Conservation (phyloP, 108 stramenopile genomes). For the Epipyxis sp. region DNA sequence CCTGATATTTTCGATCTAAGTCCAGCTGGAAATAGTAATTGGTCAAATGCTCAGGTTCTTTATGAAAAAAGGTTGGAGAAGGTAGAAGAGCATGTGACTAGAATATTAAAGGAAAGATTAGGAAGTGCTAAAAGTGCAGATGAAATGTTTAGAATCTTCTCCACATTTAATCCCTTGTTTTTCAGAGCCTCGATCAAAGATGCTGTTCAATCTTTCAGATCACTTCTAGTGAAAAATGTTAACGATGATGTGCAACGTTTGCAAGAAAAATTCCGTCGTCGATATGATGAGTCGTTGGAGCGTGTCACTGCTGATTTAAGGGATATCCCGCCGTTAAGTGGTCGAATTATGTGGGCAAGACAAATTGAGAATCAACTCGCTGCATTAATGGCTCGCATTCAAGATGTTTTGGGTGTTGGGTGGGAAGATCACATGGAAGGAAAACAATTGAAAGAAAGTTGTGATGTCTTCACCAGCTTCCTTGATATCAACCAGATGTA, state of each 20-base stretch:
- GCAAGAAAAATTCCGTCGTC: conserved; percentile 81
- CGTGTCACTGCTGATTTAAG: conserved; percentile 67
- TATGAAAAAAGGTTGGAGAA: conserved; percentile 42
- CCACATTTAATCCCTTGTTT: conserved; percentile 86
- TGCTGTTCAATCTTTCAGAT: conserved; percentile 89
- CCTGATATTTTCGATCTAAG: background rate
- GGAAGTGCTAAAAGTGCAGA: conserved; percentile 73
- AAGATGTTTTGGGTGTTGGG: conserved; percentile 84
- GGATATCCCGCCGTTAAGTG: conserved; percentile 89
- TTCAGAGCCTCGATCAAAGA: conserved; percentile 79
- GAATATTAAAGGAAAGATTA: conserved; percentile 44
- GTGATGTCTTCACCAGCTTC: conserved; percentile 85
- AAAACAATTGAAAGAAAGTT: conserved; percentile 77
- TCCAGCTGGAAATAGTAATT: background rate
- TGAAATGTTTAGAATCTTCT: conserved; percentile 94
- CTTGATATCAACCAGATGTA: conserved; percentile 80
- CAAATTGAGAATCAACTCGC: conserved; percentile 94
- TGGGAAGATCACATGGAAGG: conserved; percentile 95
- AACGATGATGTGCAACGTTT: conserved; percentile 77
- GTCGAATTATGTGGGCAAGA: conserved; percentile 95
- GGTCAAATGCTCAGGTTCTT: background rate
- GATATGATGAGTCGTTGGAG: conserved; percentile 59
- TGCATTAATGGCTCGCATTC: conserved; percentile 79
- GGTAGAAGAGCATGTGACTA: conserved; percentile 50
- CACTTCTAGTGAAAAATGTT: conserved; percentile 84